Evolutionary conservation across 2,329 filamentous ascomycete genomes (phyloP), one percentile per base, ranked within the genome.

Genomic region (Bipolaris zeicola): DNA sequence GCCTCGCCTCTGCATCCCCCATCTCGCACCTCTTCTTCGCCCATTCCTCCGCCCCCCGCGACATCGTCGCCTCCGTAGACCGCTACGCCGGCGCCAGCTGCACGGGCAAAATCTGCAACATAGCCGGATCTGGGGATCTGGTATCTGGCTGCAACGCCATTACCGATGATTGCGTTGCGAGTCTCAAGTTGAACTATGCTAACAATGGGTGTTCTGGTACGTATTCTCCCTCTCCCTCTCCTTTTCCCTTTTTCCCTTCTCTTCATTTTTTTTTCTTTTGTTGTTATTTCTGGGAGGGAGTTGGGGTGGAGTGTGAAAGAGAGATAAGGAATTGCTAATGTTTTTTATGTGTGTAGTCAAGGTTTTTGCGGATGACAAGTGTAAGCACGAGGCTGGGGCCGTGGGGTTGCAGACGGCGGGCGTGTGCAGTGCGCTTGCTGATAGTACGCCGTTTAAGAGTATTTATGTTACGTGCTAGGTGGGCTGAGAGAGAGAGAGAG

Each of bases 41-140:
- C 13, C 52, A 59, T 34, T 60, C 62, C 43, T 3, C 26, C 26
- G 37, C 33, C 1, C 24, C 16, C 38, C 43, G 11, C 5, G 45
- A 18, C 26, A 5, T 13, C 42, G 53, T 60, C 16, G 62, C 62
- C 20, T 60, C 57, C 2, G 59, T 64, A 16, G 62, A 64, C 42
- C 62, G 62, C n/a, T 58, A 50, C 14, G 26, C 60, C 11, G 60
- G 51, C 31, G 24, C 37, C 28, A 52, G 43, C 20, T 64, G 62
- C 52, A 58, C 50, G 1, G 50, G 55, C 1, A 62, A 52, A 22
- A 47, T 62, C 1, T 64, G 62, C 33, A 64, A 64, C 52, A 62
- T 22, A 6, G 62, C 62, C 6, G 62, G 62, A 3, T 50, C 60
- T 1, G 62, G 62, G 0, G 62, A 64, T 43, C 43, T 62, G 2